Percentiles rank a stretch among this genome's conserved stretches.
Evolutionary conservation across 495 filamentous ascomycete species (phyloP).

Genomic region (Cudoniella acicularis): DNA sequence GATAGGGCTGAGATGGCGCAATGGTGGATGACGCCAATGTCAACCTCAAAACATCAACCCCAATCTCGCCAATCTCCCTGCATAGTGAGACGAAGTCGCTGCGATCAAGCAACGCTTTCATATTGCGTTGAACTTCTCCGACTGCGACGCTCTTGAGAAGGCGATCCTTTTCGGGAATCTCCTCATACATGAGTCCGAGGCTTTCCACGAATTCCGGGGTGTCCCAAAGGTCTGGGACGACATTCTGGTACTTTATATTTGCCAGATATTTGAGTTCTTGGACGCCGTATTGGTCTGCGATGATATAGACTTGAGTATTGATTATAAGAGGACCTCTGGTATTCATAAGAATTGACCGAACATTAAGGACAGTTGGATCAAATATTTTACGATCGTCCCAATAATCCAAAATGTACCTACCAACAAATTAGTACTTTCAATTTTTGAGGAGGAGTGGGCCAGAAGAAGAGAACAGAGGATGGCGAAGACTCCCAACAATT

Average conservation of each 20-base stretch:
- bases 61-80: constrained; percentile 2
- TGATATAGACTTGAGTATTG: constrained; percentile 38
- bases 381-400: too few species aligned
- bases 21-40: too few species aligned
- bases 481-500: neutral
- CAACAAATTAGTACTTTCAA: too few species aligned
- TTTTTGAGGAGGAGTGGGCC: too few species aligned
- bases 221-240: constrained; percentile 22
- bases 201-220: constrained; percentile 29
- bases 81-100: constrained; percentile 8
- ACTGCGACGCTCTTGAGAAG: constrained; percentile 35
- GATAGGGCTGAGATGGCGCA: too few species aligned
- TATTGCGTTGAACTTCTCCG: constrained; percentile 11
- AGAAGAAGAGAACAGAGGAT: too few species aligned
- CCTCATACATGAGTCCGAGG: constrained; percentile 31
- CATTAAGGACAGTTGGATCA: too few species aligned
- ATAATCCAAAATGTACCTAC: too few species aligned
- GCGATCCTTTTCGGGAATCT: constrained; percentile 26
- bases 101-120: constrained; percentile 3
- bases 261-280: constrained; percentile 32
- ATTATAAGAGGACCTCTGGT: constrained; percentile 29
- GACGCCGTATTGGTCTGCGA: constrained; percentile 41
- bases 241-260: constrained; percentile 30
- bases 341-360: too few species aligned
- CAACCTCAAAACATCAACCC: neutral